Evolutionary conservation across 2,329 filamentous ascomycete genomes (phyloP), one percentile per base, ranked within the genome.

Genomic region (Cercospora sp.): DNA sequence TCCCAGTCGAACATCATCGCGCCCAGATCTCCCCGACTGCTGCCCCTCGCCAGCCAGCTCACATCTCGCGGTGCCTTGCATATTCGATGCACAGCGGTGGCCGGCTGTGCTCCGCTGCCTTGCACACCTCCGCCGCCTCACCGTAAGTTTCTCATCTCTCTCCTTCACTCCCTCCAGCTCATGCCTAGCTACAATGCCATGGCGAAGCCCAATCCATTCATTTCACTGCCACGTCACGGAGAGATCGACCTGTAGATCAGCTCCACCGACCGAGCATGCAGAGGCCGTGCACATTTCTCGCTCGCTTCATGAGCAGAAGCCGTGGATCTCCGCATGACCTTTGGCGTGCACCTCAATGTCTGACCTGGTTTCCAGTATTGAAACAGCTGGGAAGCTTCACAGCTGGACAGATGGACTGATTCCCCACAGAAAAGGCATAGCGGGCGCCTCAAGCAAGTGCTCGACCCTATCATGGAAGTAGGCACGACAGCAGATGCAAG

Each of bases 1-100:
- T 57, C 53, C 59, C 59, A 9, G 53, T 32, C 53, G 59, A 61
- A n/a, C 59, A 61, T 61, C 59, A 16, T 21, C 26, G 24, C 28
- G 24, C 18, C 57, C 28, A 18, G 57, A 61, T 60, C 58, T 6
- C 34, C 28, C 32, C 58, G 32, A 9, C 49, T 4, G 49, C 49
- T 53, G 18, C 49, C 49, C 49, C 24, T 53, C 49, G 49, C 49
- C 49, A 12, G 37, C 37, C 13, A 16, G 16, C 37, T 12, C 5
- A n/a, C 37, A n/a, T 40, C 37, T 40, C 37, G 37, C 37, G 16
- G 37, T 40, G 37, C 37, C 37, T 40, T 40, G 37, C 37, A 40
- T n/a, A 13, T 40, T n/a, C 37, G 37, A 40, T 8, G 37, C 5
- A 40, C 37, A 40, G 37, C 37, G 37, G 16, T 40, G 37, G 5